Base-by-base conservation (phyloP, 108 stramenopile genomes). In the Licmophora abbreviata region DNA sequence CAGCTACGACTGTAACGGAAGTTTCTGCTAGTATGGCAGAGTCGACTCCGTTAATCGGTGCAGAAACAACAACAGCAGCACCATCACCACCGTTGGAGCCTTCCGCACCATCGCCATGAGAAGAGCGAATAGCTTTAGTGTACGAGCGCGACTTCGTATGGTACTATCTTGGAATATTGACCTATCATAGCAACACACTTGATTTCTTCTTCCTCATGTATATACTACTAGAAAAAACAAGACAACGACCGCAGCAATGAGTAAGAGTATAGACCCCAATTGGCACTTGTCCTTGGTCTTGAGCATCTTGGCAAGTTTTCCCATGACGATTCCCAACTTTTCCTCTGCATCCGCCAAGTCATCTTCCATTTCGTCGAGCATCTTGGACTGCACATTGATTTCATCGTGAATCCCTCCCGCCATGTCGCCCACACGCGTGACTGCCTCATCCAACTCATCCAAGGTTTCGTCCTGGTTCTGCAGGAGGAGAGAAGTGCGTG, bases 271-370 rank as follows among this genome's bases (percentile, higher is more conserved):
- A 29, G 82, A 77, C 34, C 79, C 61, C 27, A 93, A 71, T 47
- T 88, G 83, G 61, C 82, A 81, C 40, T 64, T 63, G 56, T 77
- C 67, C 71, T 88, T 93, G 8, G 91, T 93, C 60, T 85, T 83
- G 25, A 93, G 59, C 36, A 93, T 64, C 48, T 84, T 86, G 22
- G 76, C 78, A 40, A 92, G 44, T 51, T 92, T 92, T 34, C 91
- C 91, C 84, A 92, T 85, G 10, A 92, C 91, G 47, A 84, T 53
- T 12, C 91, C 91, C 43, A 92, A 55, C 43, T 88, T 68, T 44
- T 87, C 84, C 52, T 92, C 91, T 1, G 80, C 91, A 54, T 83
- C 69, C 1, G 67, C 71, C 58, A 92, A 57, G 69, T 92, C 91
- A 28, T 81, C 77, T 38, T 81, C 86, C 32, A 92, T 55, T 33